Percentiles rank a stretch among this genome's conserved stretches.
Evolutionary conservation across 2,329 filamentous ascomycete species (phyloP).

Genomic region (Fusarium circinatum): DNA sequence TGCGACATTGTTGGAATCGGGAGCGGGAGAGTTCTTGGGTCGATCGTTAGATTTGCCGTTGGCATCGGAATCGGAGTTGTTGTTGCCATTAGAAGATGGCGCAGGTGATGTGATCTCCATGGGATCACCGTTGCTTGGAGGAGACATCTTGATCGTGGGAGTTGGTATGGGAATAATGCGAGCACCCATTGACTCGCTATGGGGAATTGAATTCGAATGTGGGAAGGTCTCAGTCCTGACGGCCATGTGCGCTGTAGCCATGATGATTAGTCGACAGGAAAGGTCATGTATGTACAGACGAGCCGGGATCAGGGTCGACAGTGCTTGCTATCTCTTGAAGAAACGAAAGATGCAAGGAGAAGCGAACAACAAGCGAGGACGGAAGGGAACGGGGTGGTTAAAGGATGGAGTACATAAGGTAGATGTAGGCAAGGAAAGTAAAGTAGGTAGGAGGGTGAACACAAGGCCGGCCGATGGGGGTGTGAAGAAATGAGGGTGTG

Average conservation of each 20-base stretch:
- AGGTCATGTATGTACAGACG: slow-evolving; percentile 17
- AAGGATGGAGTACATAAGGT: slow-evolving; percentile 31
- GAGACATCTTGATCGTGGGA: slow-evolving; percentile 68
- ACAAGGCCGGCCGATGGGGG: slow-evolving; percentile 23
- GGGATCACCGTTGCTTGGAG: slow-evolving; percentile 66
- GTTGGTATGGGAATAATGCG: slow-evolving; percentile 68
- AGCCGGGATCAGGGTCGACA: slow-evolving; percentile 20
- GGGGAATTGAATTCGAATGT: slow-evolving; percentile 54
- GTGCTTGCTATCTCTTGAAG: slow-evolving; percentile 22
- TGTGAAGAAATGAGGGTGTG: slow-evolving; percentile 26
- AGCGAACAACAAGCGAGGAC: slow-evolving; percentile 17
- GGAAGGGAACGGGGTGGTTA: slow-evolving; percentile 35
- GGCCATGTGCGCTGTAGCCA: slow-evolving; percentile 61
- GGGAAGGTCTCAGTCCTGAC: slow-evolving; percentile 62
- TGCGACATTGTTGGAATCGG: slow-evolving; percentile 49
- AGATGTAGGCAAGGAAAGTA: slow-evolving; percentile 10
- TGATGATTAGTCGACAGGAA: slow-evolving; percentile 43
- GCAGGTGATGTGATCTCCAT: slow-evolving; percentile 70
- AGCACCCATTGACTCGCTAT: slow-evolving; percentile 59
- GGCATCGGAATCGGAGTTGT: slow-evolving; percentile 55
- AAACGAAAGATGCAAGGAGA: slow-evolving; percentile 24
- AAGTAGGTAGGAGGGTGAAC: slow-evolving; percentile 27
- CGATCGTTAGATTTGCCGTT: slow-evolving; percentile 51
- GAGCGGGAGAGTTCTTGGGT: slow-evolving; percentile 51
- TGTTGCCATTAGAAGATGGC: slow-evolving; percentile 56